These are phyloP conservation scores for Wallacemonas sp. DNA, from an alignment of 208 protist genomes.

Conservation along the genomic window DNA sequence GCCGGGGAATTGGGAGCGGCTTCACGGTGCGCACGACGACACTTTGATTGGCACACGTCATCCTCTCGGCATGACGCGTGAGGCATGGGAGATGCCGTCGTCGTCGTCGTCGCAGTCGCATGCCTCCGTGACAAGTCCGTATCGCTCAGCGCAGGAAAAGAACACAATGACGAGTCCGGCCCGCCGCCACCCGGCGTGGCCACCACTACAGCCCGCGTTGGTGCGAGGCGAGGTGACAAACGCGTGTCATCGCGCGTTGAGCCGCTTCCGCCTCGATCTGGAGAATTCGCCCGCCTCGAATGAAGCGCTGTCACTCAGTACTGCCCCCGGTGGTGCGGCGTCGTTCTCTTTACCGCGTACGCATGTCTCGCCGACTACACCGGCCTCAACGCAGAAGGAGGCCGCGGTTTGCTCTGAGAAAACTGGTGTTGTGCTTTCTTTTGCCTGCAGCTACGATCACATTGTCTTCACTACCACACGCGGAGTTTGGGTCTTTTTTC, in stretches of 20 bases:
- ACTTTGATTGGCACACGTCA: too few relatives aligned
- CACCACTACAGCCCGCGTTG: neutral
- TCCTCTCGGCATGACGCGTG: too few relatives aligned
- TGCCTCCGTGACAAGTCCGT: too few relatives aligned
- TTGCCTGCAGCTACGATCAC: conserved; percentile 38
- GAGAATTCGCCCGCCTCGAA: neutral
- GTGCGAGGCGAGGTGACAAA: conserved; percentile 7
- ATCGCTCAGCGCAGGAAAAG: too few relatives aligned
- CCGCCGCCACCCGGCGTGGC: neutral
- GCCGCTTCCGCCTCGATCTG: neutral
- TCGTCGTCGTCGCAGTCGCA: too few relatives aligned
- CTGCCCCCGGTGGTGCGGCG: neutral
- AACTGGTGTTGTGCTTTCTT: conserved; percentile 15
- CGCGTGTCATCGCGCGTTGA: neutral
- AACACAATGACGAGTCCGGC: too few relatives aligned
- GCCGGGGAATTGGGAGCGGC: too few relatives aligned
- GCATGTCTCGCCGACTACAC: neutral
- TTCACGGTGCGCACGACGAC: too few relatives aligned
- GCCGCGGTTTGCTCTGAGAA: too few relatives aligned
- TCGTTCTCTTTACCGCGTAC: neutral
- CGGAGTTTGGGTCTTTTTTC: conserved; percentile 37
- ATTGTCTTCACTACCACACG: conserved; percentile 33
- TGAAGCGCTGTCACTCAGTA: too few relatives aligned
- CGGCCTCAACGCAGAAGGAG: neutral
- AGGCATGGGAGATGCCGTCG: too few relatives aligned